phyloP scores from a whole-genome alignment of 768 basidiomycete genomes.

The Tricholoma flavovirens region DNA sequence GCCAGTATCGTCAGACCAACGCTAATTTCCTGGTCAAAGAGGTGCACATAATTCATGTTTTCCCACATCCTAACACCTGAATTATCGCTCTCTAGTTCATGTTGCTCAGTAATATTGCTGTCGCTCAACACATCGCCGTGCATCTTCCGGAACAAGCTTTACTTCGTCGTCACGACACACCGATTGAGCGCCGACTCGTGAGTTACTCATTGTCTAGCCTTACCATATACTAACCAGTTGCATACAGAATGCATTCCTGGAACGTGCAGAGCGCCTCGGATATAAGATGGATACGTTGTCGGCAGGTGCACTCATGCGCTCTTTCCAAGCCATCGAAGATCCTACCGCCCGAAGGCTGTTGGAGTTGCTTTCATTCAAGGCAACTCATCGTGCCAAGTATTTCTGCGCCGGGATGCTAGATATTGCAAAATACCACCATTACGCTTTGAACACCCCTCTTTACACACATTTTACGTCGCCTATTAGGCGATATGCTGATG shows the following conservation, averaged over 20 bases:
- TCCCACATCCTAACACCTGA: not conserved
- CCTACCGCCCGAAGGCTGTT: conserved; percentile 73
- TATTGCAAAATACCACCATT: conserved; percentile 96
- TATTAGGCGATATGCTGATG: conserved; percentile 88
- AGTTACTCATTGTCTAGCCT: conserved; percentile 18
- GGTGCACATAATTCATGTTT: conserved; percentile 37
- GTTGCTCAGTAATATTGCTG: conserved; percentile 84
- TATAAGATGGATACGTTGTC: conserved; percentile 76
- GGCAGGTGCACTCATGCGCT: conserved; percentile 77
- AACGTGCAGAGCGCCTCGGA: conserved; percentile 81
- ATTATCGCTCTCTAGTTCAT: conserved; percentile 60
- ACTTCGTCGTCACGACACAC: conserved; percentile 88
- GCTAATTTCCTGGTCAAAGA: conserved; percentile 87
- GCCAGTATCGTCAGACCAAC: conserved; percentile 55
- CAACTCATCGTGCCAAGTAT: conserved; percentile 94
- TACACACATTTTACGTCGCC: conserved; percentile 95
- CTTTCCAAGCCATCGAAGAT: conserved; percentile 70
- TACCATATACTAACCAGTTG: conserved; percentile 11
- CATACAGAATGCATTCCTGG: conserved; percentile 62
- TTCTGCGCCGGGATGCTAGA: conserved; percentile 99
- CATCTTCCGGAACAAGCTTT: conserved; percentile 96
- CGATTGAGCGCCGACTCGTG: conserved; percentile 87
- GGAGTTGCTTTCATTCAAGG: conserved; percentile 79
- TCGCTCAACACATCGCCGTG: conserved; percentile 90
- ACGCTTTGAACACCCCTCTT: conserved; percentile 81